Percentiles rank a stretch among this genome's conserved stretches.
These are phyloP conservation scores for Monilinia vaccinii-corymbosi DNA, from an alignment of 2,329 filamentous ascomycete species.

Conservation along the genomic window DNA sequence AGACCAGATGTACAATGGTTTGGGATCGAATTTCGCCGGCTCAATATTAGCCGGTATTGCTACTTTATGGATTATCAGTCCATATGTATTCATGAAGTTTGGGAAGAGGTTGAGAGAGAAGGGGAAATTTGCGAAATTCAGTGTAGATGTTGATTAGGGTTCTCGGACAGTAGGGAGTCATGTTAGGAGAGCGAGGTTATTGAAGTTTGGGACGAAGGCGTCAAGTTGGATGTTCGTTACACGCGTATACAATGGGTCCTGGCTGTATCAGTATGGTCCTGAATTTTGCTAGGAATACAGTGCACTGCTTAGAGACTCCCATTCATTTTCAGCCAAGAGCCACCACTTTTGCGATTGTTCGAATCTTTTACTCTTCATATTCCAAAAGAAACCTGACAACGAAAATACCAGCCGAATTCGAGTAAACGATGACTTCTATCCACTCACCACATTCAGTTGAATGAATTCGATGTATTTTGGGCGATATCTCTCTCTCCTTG, in stretches of 20 bases:
- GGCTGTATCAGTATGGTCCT: too few species aligned
- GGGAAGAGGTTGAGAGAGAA: conserved; percentile 29
- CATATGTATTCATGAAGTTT: conserved; percentile 32
- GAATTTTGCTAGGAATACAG: too few species aligned
- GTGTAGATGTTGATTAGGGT: not conserved
- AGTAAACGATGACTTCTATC: not conserved
- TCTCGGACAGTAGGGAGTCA: not conserved
- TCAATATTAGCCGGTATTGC: conserved; percentile 34
- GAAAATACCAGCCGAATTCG: not conserved
- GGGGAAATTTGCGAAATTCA: not conserved
- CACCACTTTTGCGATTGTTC: too few species aligned
- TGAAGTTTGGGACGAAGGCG: not conserved
- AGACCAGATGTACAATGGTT: conserved; percentile 31
- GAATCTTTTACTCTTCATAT: not conserved
- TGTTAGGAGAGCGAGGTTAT: not conserved
- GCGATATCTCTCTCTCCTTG: not conserved
- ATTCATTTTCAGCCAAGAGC: not conserved
- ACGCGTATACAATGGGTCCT: too few species aligned
- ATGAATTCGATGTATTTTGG: not conserved
- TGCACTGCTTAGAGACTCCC: not conserved
- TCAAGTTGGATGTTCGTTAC: not conserved
- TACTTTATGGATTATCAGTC: conserved; percentile 33
- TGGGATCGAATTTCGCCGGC: conserved; percentile 34
- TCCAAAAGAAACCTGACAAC: too few species aligned
- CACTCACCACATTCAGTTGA: not conserved